A percentile compares a stretch with the other conserved stretches of the same genome.
phyloP scores from a whole-genome alignment of 2,329 filamentous ascomycete genomes.

The Cladophialophora carrionii region DNA sequence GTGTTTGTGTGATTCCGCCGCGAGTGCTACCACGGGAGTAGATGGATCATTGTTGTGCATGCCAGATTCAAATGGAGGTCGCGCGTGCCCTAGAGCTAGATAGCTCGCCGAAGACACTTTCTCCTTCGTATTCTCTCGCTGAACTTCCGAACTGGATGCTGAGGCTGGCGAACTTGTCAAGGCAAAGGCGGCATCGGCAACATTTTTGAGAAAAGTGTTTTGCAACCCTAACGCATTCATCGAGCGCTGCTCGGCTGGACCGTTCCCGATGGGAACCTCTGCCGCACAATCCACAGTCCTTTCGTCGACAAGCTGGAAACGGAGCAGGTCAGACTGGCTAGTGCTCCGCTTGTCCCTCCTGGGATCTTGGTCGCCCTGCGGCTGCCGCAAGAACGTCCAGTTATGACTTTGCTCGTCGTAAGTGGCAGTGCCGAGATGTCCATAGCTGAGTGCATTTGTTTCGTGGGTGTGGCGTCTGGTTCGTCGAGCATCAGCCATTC shows the following conservation, averaged over 20 bases:
- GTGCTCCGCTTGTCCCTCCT: neutral
- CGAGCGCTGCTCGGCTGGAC: neutral
- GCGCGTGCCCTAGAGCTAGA: conserved; percentile 25
- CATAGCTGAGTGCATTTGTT: conserved; percentile 33
- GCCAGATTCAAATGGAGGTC: neutral
- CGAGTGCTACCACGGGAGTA: conserved; percentile 17
- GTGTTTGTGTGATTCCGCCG: conserved; percentile 13
- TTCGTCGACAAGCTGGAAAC: conserved; percentile 21
- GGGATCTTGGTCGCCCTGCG: neutral
- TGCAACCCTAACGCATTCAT: conserved; percentile 5
- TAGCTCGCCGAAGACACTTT: neutral
- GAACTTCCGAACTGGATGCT: neutral
- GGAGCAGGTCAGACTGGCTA: neutral
- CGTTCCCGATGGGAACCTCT: neutral
- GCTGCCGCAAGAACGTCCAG: conserved; percentile 34
- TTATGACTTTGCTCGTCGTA: conserved; percentile 28
- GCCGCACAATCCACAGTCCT: neutral
- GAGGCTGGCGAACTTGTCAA: neutral
- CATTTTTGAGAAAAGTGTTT: conserved; percentile 22
- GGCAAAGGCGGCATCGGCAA: conserved; percentile 21
- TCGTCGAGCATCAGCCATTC: conserved; percentile 34
- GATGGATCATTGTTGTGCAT: conserved; percentile 3
- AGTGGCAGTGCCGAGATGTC: conserved; percentile 34
- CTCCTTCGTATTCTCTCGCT: neutral
- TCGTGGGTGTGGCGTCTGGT: conserved; percentile 30